Base-by-base conservation (phyloP, 345 rosid genomes). In the Geranium brycei region DNA sequence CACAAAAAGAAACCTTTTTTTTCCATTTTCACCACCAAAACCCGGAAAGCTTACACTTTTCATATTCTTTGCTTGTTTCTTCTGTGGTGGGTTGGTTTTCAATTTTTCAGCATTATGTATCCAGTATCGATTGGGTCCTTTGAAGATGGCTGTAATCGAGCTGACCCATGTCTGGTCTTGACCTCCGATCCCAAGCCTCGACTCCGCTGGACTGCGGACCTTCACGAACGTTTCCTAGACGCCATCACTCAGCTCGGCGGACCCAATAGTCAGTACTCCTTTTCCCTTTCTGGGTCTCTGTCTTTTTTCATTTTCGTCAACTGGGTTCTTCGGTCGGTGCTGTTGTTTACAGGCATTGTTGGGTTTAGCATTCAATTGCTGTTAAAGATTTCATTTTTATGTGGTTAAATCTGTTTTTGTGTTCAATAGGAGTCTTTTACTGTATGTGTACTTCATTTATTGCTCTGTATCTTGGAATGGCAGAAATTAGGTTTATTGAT, bases 161-260 rank as follows among this genome's bases (percentile, higher is more conserved):
- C 77, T 61, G 95, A 79, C 68, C 87, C 88, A 8, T 83, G 88
- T 69, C 81, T 89, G 19, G 91, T 89, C 23, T 78, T 89, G 79
- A 87, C 96, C 68, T 80, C 96, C 31, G 96, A 89, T 72, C 96
- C 91, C 60, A 89, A 89, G 76, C 96, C 95, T 13, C 93, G 91
- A 65, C 96, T 89, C 58, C 91, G 95, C 56, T 87, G 96, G 96
- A 87, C 95, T 32, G 71, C 88, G 1, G 96, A 87, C 79, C 95
- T 89, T 70, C 96, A 89, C 70, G 90, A 89, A 57, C 95, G 95
- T 19, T 89, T 89, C 61, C 85, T 89, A 11, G 96, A 89, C 58
- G 96, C 96, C 61, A 89, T 89, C 73, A 61, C 95, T 60, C 91
- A 87, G 76, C 95, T 90, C 67, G 96, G 95, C 38, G 95, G 96